Base-by-base conservation (phyloP, 495 filamentous ascomycete genomes). In the Neurospora sp. region DNA sequence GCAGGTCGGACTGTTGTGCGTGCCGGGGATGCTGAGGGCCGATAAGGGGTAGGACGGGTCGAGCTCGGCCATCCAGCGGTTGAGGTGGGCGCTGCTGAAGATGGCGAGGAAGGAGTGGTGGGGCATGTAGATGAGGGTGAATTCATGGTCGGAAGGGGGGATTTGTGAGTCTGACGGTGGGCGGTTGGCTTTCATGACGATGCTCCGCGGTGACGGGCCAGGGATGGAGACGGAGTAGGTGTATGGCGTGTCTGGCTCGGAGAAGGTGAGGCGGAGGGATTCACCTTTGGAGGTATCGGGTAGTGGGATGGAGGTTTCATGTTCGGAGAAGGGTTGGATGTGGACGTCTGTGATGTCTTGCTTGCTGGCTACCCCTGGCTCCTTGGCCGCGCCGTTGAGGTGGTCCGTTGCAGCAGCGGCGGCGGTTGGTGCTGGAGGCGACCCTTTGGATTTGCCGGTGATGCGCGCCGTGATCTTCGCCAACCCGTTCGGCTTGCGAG, bases 1-100 rank as follows among this genome's bases (percentile, higher is more conserved):
- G 82, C 88, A 90, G 3, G 95, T 96, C 2, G 95, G 92, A 8
- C 91, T 92, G 83, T 99, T 99, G 87, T 99, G 96, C 0, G 96
- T 98, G 72, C 96, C 96, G 3, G 96, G 96, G 74, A 99, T 97
- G 60, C 91, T 93, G 39, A 99, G 89, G 5, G 91, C 87, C 12
- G 93, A 93, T 31, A 98, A 84, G 0, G 93, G 87, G 18, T 87
- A 90, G 37, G 88, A 85, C 77, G 93, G 88, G 62, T 83, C 84
- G 40, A 98, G 84, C 44, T 89, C 85, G 70, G 83, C 77, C 94
- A 98, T 98, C 96, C 96, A 99, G 20, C 86, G 83, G 73, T 88
- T 77, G 71, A 96, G 88, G 46, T 91, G 85, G 7, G 91, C 86
- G 42, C 87, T 91, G 44, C 90, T 94, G 84, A 91, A 92, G 69